These are phyloP conservation scores for Ceraceosorus guamensis DNA, from an alignment of 1,284 basidiomycete genomes.

Conservation along the genomic window DNA sequence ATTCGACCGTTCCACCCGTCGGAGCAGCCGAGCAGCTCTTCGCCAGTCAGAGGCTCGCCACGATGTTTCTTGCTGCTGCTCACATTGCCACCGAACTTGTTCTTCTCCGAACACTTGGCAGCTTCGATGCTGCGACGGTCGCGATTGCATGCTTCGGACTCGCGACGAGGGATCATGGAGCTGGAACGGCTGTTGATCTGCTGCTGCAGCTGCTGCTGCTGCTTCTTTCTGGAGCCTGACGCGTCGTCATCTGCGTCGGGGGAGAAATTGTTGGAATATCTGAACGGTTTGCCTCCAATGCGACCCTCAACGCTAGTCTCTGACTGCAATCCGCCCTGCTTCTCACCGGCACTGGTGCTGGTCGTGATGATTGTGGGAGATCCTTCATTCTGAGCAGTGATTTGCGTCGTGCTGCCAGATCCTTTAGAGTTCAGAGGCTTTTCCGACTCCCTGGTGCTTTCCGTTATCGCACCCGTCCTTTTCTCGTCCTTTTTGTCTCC, in stretches of 20 bases:
- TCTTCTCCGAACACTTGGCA: too few relatives aligned
- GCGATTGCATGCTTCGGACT: too few relatives aligned
- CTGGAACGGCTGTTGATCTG: too few relatives aligned
- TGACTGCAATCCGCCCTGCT: neutral
- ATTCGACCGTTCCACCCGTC: slow-evolving; percentile 19
- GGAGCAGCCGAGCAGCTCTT: slow-evolving; percentile 6
- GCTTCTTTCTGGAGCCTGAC: too few relatives aligned
- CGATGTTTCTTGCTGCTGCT: too few relatives aligned
- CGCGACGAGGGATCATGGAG: too few relatives aligned
- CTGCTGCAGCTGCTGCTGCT: too few relatives aligned
- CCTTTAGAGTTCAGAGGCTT: neutral
- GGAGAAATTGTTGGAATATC: neutral
- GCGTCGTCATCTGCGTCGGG: too few relatives aligned
- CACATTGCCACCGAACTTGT: too few relatives aligned
- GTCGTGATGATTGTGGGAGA: neutral
- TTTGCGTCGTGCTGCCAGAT: neutral
- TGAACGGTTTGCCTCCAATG: neutral
- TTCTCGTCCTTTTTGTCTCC: neutral
- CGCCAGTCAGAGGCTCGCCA: slow-evolving; percentile 3
- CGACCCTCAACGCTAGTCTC: neutral
- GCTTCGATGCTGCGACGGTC: too few relatives aligned
- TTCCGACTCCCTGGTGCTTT: neutral
- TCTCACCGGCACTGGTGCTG: neutral
- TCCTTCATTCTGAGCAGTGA: neutral
- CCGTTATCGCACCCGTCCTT: neutral